Evolutionary conservation across 352 stramenopile genomes (phyloP), one percentile per base, ranked within the genome.

Genomic region (Globisporangium takayamanum): DNA sequence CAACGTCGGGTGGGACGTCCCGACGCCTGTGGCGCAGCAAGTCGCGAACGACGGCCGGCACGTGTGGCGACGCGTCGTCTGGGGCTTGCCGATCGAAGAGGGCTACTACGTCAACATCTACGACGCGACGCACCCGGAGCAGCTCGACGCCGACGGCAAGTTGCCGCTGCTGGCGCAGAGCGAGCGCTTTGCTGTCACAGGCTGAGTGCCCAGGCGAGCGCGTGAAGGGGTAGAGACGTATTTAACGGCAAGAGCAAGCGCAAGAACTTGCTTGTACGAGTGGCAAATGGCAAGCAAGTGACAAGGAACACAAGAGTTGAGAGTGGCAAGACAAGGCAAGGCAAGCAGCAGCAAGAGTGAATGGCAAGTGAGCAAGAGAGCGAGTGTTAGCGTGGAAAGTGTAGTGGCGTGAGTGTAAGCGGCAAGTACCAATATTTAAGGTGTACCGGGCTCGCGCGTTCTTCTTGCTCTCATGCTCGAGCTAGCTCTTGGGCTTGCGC

Each of bases 91-190:
- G 15, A 94, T 92, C 59, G 78, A 71, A 42, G 79, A 88, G 53
- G 80, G 79, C 59, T 94, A 94, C 72, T 94, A 89, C 72, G 73
- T 94, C 55, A 92, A 92, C 70, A 87, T 92, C 68, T 94, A 92
- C 72, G 83, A 88, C 67, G 79, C 82, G 50, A 86, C 78, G 46
- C 48, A 55, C 16, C 57, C 57, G 2, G 54, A 59, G 54, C 73
- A 84, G 55, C 66, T 83, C 60, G 67, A 70, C 53, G 20, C 28
- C 6, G 69, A 76, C 49, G 48, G 48, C 55, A 70, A 69, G 44
- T 58, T 82, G 47, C 57, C 75, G 62, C 60, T 91, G 60, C 68
- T 91, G 41, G 78, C 78, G 12, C 69, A 75, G 62, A 91, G 80
- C 54, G 80, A 91, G 64, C 75, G 71, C 54, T 91, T 91, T 59